Base-by-base conservation (phyloP, 208 protist species). In the Trypanosoma melophagium region DNA sequence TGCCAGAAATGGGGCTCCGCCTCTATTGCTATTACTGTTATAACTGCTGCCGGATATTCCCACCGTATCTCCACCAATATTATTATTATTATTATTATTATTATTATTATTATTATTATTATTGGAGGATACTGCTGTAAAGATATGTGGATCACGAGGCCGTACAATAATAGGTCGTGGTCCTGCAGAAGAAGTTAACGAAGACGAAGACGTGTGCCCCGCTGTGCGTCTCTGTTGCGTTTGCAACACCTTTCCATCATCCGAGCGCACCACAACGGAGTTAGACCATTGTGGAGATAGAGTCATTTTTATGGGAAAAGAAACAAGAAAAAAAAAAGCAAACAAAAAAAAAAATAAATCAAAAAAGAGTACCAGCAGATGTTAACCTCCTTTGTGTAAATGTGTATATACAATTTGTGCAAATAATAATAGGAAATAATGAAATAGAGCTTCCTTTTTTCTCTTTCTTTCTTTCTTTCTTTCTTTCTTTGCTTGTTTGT, bases 221-320 rank as follows among this genome's bases (percentile, higher is more conserved):
- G 28, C 28, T 5, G 28, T 1, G 28, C 28, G 28, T 35, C 5
- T 35, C 28, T 35, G 28, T 35, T 35, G 28, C 5, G 28, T 35
- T 35, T 35, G 28, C 3, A 35, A 1, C 3, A 35, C 5, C 28
- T 1, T 35, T 35, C 28, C 28, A 35, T 35, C 22, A 28, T 88
- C 80, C 19, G 75, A 64, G 9, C 69, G 79, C 56, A 93, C 87
- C 22, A 88, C 83, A 44, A 93, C 81, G 19, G 83, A 77, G 22
- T 81, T 66, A 25, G 74, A 68, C 84, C 87, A 93, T 44, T 85
- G 69, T 10, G 87, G 77, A 1, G 81, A 93, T 7, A 93, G 77
- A 3, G 82, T 59, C 87, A 93, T 91, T 44, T 44, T 7, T 1
- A 10, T 47, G 42, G 1, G 10, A 17, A 47, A 8, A 47, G 8